Base-by-base conservation (phyloP, 331 rosid species). In the Telfairia occidentalis region DNA sequence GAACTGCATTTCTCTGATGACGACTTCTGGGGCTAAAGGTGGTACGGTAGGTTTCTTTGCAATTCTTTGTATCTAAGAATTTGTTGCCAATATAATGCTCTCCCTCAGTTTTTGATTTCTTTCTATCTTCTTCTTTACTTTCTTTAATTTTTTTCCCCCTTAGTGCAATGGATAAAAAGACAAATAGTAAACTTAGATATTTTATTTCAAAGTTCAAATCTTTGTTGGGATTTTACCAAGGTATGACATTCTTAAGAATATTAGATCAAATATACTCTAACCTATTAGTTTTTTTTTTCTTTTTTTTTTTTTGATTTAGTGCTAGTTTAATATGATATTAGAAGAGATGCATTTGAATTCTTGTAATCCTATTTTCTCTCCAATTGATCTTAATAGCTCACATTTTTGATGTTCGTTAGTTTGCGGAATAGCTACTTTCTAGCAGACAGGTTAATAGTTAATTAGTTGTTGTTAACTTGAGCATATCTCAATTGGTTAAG, bases 21-120 rank as follows among this genome's bases (percentile, higher is more conserved):
- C 97, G 60, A 91, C 96, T 53, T 94, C 98, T 74, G 98, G 98
- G 70, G 98, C 98, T 52, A 94, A 94, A 86, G 98, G 97, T 76
- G 88, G 92, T 69, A 83, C 83, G 87, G 97, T 90, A 86, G 81
- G 97, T 81, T 76, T 76, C 58, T 45, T 45, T 70, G 24, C 57
- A 45, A 30, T 43, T 67, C 21, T 69, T 4, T 15, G 45, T 26
- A 23, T 69, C 18, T 13, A 32, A 13, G 23, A 1, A 43, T 43
- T 13, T 69, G 37, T 23, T 0, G 7, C 5, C 35, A 2, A 45
- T 43, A 11, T 19, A 64, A 37, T 69, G 19, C 50, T 66, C 73
- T 37, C 34, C 35, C 21, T 5, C 8, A 2, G 35, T 65, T 42
- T 42, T 49, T 65, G 15, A 19, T 37, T 37, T 37, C 13, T 19